Conservation (phyloP, 768 basidiomycete genomes). For the Phanerochaete sordida region DNA sequence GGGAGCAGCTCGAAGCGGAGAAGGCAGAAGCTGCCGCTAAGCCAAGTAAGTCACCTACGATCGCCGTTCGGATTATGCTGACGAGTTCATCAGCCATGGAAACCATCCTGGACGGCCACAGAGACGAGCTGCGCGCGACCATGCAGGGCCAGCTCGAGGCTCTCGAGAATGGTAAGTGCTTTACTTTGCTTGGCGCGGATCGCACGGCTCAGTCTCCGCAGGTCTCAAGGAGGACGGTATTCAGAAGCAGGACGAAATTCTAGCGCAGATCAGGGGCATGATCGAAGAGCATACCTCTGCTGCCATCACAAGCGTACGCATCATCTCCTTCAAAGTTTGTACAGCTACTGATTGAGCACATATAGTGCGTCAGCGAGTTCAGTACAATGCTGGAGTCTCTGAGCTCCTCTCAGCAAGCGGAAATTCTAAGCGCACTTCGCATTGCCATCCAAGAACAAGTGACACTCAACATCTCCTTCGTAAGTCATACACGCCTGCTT, state of each 20-base stretch:
- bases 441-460: constrained; percentile 8
- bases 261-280: background rate
- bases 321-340: background rate
- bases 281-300: constrained; percentile 8
- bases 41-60: background rate
- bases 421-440: constrained; percentile 1
- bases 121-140: background rate
- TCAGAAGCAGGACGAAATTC: constrained; percentile 7
- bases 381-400: constrained; percentile 1
- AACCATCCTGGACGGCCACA: constrained; percentile 3
- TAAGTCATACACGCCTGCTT: background rate
- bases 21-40: constrained; percentile 8
- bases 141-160: constrained; percentile 8
- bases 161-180: background rate
- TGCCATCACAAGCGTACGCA: constrained; percentile 1
- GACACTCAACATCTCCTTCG: constrained; percentile 9
- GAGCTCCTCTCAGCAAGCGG: constrained; percentile 3
- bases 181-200: background rate
- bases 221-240: background rate
- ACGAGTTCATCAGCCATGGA: background rate
- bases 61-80: background rate
- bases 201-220: background rate
- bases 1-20: constrained; percentile 4
- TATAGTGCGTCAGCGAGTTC: constrained; percentile 9
- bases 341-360: background rate